phyloP scores from a whole-genome alignment of 805 yeast genomes.

The Tetrapisispora pingtungensis region DNA sequence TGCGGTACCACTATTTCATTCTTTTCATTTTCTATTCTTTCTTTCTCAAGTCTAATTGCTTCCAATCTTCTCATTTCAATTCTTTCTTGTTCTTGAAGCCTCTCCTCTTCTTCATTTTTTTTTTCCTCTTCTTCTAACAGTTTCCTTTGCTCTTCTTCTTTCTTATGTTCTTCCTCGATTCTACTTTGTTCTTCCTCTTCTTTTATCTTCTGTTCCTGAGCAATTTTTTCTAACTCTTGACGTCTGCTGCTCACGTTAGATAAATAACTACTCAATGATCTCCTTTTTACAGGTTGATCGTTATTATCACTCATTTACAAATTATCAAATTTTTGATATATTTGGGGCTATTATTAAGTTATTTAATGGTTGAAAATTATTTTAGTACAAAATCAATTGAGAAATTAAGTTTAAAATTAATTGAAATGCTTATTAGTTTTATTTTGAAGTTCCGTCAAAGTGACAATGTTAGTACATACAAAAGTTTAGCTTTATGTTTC shows the following conservation, averaged over 20 bases:
- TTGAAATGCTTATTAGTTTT: no score
- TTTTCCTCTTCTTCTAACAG: neutral
- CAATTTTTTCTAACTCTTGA: conserved; percentile 22
- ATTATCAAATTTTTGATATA: no score
- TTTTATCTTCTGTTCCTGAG: conserved; percentile 6
- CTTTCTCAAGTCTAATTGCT: neutral
- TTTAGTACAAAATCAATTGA: no score
- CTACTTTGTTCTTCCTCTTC: neutral
- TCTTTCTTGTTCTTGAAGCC: neutral
- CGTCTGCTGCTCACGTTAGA: conserved; percentile 23
- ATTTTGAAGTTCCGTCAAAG: no score
- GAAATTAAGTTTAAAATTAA: no score
- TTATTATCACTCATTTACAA: neutral
- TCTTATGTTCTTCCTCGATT: neutral
- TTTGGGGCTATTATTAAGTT: no score
- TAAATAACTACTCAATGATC: conserved; percentile 27
- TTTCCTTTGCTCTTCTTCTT: conserved; percentile 1
- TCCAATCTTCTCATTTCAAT: neutral
- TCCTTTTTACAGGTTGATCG: conserved; percentile 16
- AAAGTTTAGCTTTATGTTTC: no score
- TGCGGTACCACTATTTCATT: neutral
- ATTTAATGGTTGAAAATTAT: no score
- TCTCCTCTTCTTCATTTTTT: neutral
- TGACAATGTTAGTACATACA: no score
- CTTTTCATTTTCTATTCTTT: neutral